These are phyloP conservation scores for Saccharomycopsis malanga DNA, from an alignment of 805 yeast genomes.

Conservation along the genomic window DNA sequence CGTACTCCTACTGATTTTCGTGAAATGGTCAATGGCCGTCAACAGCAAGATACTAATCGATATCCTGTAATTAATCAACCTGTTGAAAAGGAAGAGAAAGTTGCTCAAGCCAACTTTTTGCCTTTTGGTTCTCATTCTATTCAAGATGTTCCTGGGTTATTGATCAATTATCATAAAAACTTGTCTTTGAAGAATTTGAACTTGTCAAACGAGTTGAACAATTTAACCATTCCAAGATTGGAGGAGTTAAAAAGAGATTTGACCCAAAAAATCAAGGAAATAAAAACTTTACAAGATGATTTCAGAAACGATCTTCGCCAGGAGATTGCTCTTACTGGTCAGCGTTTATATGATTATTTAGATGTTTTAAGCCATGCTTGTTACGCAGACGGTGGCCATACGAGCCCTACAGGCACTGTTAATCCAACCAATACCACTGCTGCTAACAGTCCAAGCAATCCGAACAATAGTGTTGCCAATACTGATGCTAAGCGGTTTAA, in stretches of 20 bases:
- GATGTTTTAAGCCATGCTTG: constrained; percentile 7
- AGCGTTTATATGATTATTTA: constrained; percentile 38
- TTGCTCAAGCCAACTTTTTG: constrained; percentile 44
- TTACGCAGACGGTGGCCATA: too few relatives aligned
- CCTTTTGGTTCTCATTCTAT: constrained; percentile 77
- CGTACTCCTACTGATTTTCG: constrained; percentile 13
- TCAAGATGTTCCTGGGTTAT: constrained; percentile 70
- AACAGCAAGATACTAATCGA: background rate
- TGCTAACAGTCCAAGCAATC: background rate
- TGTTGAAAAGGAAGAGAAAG: constrained; percentile 27
- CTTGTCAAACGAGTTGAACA: constrained; percentile 45
- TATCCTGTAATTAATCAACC: constrained; percentile 9
- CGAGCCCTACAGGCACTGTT: constrained; percentile 31
- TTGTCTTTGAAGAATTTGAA: constrained; percentile 40
- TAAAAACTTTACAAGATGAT: constrained; percentile 46
- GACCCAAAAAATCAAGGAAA: constrained; percentile 45
- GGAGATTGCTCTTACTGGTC: constrained; percentile 60
- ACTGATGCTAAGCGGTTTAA: constrained; percentile 23
- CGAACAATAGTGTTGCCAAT: constrained; percentile 25
- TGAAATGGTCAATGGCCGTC: constrained; percentile 7
- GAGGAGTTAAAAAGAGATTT: constrained; percentile 26
- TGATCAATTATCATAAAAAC: constrained; percentile 37
- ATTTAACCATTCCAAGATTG: constrained; percentile 34
- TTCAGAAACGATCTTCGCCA: constrained; percentile 53
- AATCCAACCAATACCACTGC: constrained; percentile 30